phyloP scores from a whole-genome alignment of 176 grass and related monocot species.

The Phragmites australis region DNA sequence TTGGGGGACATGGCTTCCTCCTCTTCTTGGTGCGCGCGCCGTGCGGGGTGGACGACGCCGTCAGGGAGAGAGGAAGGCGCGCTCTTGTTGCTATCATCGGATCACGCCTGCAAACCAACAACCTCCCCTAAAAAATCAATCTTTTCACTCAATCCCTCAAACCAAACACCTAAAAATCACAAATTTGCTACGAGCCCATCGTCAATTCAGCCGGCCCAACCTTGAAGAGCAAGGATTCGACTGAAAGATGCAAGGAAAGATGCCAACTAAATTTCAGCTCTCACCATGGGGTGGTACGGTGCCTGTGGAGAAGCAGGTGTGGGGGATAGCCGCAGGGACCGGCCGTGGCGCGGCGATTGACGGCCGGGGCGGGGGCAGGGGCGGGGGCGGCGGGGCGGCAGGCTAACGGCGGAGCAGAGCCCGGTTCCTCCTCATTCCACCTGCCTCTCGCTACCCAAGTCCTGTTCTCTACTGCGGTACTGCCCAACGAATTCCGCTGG shows the following conservation, averaged over 20 bases:
- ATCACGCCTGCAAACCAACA: constrained; percentile 57
- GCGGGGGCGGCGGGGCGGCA: not conserved
- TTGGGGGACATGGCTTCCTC: constrained; percentile 76
- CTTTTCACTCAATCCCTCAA: not conserved
- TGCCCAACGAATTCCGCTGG: constrained; percentile 38
- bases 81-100: constrained; percentile 50
- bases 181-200: not conserved
- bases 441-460: constrained; percentile 24
- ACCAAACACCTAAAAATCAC: not conserved
- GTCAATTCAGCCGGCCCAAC: not conserved
- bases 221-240: constrained; percentile 2
- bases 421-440: constrained; percentile 35
- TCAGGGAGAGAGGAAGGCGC: constrained; percentile 58
- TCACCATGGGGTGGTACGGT: constrained; percentile 44
- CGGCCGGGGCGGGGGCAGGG: constrained; percentile 22
- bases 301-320: constrained; percentile 11
- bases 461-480: constrained; percentile 33
- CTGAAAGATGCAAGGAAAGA: constrained; percentile 6
- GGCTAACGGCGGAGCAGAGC: constrained; percentile 48
- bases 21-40: constrained; percentile 70
- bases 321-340: constrained; percentile 5
- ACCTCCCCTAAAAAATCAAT: not conserved
- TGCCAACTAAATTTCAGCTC: not conserved
- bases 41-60: constrained; percentile 56
- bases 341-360: constrained; percentile 29